Percentiles rank a stretch among this genome's conserved stretches.
These are phyloP conservation scores for Pseudogymnoascus sp. DNA, from an alignment of 2,329 filamentous ascomycete species.

Conservation along the genomic window DNA sequence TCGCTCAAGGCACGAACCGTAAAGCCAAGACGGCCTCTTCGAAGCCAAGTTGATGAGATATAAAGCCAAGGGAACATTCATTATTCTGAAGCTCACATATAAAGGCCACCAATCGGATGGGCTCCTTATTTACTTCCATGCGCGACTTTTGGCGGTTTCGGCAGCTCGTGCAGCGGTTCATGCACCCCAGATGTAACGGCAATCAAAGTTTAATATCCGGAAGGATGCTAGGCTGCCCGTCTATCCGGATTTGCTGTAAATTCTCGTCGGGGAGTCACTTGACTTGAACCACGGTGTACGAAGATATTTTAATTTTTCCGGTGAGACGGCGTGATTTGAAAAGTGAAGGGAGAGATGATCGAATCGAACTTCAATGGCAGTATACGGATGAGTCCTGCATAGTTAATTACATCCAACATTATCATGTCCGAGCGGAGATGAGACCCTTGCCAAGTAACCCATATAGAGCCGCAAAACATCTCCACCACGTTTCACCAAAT, in stretches of 20 bases:
- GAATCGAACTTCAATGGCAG: neutral
- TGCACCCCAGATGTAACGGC: neutral
- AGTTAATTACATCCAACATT: neutral
- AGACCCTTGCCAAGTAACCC: neutral
- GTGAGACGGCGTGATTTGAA: neutral
- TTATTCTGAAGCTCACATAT: neutral
- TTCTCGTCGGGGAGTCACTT: conserved; percentile 1
- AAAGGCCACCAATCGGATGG: neutral
- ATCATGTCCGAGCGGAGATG: neutral
- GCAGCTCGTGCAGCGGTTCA: neutral
- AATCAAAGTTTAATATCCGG: conserved; percentile 1
- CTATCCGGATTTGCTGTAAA: neutral
- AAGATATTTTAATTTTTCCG: neutral
- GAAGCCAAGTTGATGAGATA: neutral
- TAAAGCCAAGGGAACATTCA: neutral
- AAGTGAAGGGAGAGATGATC: neutral
- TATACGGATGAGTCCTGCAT: neutral
- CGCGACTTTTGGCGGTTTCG: neutral
- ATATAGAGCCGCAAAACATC: neutral
- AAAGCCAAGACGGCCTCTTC: neutral
- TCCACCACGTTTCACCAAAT: neutral
- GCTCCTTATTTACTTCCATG: neutral
- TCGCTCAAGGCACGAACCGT: neutral
- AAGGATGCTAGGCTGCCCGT: neutral
- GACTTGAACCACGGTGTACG: neutral